A percentile compares a stretch with the other conserved stretches of the same genome.
phyloP scores from a whole-genome alignment of 148 eudicot genomes.

The Chenopodium quinoa region DNA sequence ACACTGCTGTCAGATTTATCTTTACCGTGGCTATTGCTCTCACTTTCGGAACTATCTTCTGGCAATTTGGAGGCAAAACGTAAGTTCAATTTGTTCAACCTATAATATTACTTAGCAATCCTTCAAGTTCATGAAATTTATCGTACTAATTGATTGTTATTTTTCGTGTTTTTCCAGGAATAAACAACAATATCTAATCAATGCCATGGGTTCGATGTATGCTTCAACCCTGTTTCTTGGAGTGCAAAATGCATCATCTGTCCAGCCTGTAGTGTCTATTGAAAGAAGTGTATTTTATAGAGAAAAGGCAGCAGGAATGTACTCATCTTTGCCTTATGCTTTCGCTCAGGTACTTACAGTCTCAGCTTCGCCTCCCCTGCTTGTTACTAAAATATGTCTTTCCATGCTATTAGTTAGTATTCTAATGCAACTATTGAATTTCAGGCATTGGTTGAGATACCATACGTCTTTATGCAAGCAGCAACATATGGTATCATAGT shows the following conservation, averaged over 20 bases:
- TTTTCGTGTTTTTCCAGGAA: constrained; percentile 30
- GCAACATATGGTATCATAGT: constrained; percentile 49
- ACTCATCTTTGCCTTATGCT: constrained; percentile 77
- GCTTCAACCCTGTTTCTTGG: constrained; percentile 61
- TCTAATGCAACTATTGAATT: neutral
- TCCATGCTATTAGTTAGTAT: neutral
- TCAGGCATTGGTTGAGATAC: constrained; percentile 67
- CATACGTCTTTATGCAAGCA: constrained; percentile 55
- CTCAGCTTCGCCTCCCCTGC: neutral
- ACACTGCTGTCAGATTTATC: constrained; percentile 60
- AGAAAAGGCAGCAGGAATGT: constrained; percentile 85
- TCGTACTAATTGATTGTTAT: neutral
- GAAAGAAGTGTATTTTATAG: constrained; percentile 72
- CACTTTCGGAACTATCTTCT: constrained; percentile 68
- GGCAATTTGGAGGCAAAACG: constrained; percentile 69
- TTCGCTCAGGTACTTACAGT: constrained; percentile 57
- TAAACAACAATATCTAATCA: constrained; percentile 38
- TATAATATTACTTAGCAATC: neutral
- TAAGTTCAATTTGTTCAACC: constrained; percentile 21
- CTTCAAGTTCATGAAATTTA: neutral
- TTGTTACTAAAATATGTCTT: neutral
- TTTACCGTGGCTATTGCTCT: constrained; percentile 50
- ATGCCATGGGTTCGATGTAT: constrained; percentile 82
- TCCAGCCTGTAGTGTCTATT: constrained; percentile 69
- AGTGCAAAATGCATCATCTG: constrained; percentile 54